Conservation (phyloP, 805 yeast genomes). For the Metschnikowia vanudenii region DNA sequence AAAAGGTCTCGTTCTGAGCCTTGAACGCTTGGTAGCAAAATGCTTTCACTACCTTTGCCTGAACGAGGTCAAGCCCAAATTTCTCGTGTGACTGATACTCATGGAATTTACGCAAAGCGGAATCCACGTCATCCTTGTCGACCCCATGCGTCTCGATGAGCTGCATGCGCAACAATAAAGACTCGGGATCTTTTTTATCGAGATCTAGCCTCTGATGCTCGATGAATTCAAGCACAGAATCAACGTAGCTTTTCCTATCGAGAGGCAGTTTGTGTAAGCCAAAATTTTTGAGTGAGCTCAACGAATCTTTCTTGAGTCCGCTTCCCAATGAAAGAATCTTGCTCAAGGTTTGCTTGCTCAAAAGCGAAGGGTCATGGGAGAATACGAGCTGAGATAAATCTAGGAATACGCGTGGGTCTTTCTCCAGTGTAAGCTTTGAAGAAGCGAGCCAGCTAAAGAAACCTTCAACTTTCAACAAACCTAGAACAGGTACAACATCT, state of each 20-base stretch:
- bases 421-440: constrained; percentile 1
- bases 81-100: constrained; percentile 38
- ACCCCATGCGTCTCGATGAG: constrained; percentile 36
- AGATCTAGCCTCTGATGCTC: constrained; percentile 25
- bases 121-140: constrained; percentile 26
- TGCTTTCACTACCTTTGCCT: constrained; percentile 39
- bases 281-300: neutral
- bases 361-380: constrained; percentile 12
- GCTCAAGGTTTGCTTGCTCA: constrained; percentile 17
- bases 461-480: constrained; percentile 6
- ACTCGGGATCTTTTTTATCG: constrained; percentile 25
- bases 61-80: constrained; percentile 41
- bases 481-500: constrained; percentile 2
- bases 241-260: constrained; percentile 2
- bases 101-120: constrained; percentile 39
- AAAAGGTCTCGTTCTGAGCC: constrained; percentile 22
- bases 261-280: neutral
- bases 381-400: constrained; percentile 16
- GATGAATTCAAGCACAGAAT: constrained; percentile 21
- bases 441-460: constrained; percentile 9
- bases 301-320: neutral
- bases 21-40: constrained; percentile 42
- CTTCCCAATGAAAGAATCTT: constrained; percentile 5
- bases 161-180: constrained; percentile 32
- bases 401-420: neutral